Base-by-base conservation (phyloP, 345 rosid species). In the Cardiospermum halicacabum region DNA sequence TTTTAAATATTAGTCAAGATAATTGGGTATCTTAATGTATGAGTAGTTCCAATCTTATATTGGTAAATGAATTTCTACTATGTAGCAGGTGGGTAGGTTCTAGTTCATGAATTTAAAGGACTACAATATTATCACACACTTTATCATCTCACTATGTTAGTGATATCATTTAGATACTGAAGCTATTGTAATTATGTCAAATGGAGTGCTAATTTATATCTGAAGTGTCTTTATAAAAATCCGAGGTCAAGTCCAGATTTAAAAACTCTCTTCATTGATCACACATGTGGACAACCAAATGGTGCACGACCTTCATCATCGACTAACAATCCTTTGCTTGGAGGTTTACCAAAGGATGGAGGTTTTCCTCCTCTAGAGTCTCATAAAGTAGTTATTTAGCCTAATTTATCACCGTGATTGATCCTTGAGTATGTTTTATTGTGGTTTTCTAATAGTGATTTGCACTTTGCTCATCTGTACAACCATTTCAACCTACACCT, bases 221-320 rank as follows among this genome's bases (percentile, higher is more conserved):
- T 68, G 64, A 21, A 74, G 63, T 68, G 30, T 59, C 96, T 94
- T 61, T 94, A 96, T 78, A 94, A 91, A 71, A 87, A 81, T 69
- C 99, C 99, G 60, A 84, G 99, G 83, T 82, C 97, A 15, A 94
- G 91, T 80, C 99, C 99, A 51, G 99, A 94, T 85, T 91, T 94
- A 48, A 94, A 91, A 83, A 91, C 97, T 56, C 93, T 94, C 24
- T 94, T 94, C 75, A 87, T 91, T 66, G 99, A 94, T 77, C 99
- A 94, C 72, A 84, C 97, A 26, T 94, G 99, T 74, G 96, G 97
- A 60, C 91, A 84, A 64, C 93, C 97, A 66, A 94, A 91, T 76
- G 99, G 96, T 73, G 96, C 97, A 61, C 88, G 95, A 61, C 96
- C 97, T 60, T 96, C 97, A 64, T 91, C 97, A 40, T 97, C 99